Evolutionary conservation across 2,329 filamentous ascomycete species (phyloP).

Genomic region (Aspergillus ruber): DNA sequence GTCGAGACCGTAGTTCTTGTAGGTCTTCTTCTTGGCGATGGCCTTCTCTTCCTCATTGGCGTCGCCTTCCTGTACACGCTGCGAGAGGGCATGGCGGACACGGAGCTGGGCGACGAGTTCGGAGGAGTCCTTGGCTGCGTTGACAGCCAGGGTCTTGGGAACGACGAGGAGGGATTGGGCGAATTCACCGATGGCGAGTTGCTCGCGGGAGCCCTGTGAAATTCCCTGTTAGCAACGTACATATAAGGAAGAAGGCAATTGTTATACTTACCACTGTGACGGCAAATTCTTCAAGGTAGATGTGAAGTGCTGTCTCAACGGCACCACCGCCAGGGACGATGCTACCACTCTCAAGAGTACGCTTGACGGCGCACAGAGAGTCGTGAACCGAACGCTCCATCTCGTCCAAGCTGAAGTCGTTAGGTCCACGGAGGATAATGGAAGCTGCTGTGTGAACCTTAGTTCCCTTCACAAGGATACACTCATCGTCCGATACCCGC

Average conservation of each 20-base stretch:
- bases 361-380: slow-evolving; percentile 92
- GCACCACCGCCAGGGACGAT: slow-evolving; percentile 95
- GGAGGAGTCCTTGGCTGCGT: slow-evolving; percentile 92
- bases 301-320: slow-evolving; percentile 97
- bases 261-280: slow-evolving; percentile 71
- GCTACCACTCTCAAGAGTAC: slow-evolving; percentile 90
- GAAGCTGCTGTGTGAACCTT: slow-evolving; percentile 92
- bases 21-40: slow-evolving; percentile 87
- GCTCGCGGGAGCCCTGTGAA: slow-evolving; percentile 73
- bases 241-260: slow-evolving; percentile 2
- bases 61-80: slow-evolving; percentile 83
- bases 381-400: slow-evolving; percentile 99
- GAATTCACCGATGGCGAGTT: slow-evolving; percentile 96
- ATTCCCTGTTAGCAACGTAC: neutral
- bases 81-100: slow-evolving; percentile 86
- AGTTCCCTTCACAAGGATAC: slow-evolving; percentile 92
- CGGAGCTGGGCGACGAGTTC: slow-evolving; percentile 94
- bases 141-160: slow-evolving; percentile 92
- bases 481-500: slow-evolving; percentile 97
- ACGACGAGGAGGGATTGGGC: slow-evolving; percentile 90
- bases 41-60: slow-evolving; percentile 74
- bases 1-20: slow-evolving; percentile 97
- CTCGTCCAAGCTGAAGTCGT: slow-evolving; percentile 95
- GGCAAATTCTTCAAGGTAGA: slow-evolving; percentile 97
- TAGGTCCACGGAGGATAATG: slow-evolving; percentile 88